Base-by-base conservation (phyloP, 208 protist genomes). In the Leishmania turanica region DNA sequence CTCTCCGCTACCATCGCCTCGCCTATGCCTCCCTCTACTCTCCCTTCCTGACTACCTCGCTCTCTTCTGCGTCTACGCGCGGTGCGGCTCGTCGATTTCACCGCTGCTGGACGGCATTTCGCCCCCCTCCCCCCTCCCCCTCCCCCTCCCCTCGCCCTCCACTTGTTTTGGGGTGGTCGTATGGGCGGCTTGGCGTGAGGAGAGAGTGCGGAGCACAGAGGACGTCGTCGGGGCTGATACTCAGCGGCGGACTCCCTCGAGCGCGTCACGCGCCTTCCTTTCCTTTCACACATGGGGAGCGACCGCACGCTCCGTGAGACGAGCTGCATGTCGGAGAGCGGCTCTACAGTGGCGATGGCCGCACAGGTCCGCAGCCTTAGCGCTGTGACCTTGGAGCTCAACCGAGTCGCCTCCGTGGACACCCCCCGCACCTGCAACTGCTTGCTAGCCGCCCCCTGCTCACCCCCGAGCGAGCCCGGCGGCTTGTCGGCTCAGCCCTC, bases 371-470 rank as follows among this genome's bases (percentile, higher is more conserved):
- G 37, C 24, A 7, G 21, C 8, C 6, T 27, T 19, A 34, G 24
- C 40, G 9, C 3, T 11, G 58, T 31, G n/a, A 13, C 15, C 7
- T 83, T 85, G 49, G 3, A 34, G 1, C 74, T 85, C 42, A 47
- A 58, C 37, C 83, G 72, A 1, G 56, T 80, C 0, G 71, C 53
- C 2, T 77, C 69, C 7, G 53, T 79, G 31, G 21, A 66, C 49
- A 92, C 88, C 0, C 37, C 71, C 11, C 77, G 89, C 47, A 91
- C 93, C 65, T 97, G 92, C 76, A 97, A 95, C 82, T 97, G 93
- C 72, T 83, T 97, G 72, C 88, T 97, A 65, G 70, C 87, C 1
- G 51, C 60, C n/a, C 45, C 77, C 15, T 31, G 24, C 56, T n/a
- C n/a, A 19, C 40, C 34, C 68, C 6, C 7, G 11, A 51, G 42